Evolutionary conservation across 129 eudicot genomes (phyloP), one percentile per base, ranked within the genome.

Genomic region (Tagetes erecta): DNA sequence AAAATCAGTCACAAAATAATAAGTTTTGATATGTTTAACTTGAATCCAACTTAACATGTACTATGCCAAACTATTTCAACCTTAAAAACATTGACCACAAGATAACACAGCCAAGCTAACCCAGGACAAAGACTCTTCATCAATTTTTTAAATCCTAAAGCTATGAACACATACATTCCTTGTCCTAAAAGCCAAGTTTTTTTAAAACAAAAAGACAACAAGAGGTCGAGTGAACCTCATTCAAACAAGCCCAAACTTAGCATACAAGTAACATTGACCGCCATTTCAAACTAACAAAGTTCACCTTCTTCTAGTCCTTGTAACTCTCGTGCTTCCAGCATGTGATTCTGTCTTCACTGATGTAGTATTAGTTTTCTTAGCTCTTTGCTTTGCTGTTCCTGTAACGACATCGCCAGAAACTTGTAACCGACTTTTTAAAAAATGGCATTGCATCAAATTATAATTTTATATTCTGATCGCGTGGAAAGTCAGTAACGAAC

Each of bases 221-320:
- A 0, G 46, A 79, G 82, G 68, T 70, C 44, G 67, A 72, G 78
- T 11, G 10, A 52, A 50, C 83, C 83, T 73, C 79, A 7, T 55
- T 64, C 44, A 49, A 45, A 59, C 6, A 2, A 67, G 20, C 14
- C 34, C 1, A 68, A 45, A 64, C 2, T 31, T 52, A 52, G 5
- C 33, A 38, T 75, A 41, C 73, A 76, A 37, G 46, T 3, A 42
- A 12, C 14, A 44, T 35, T 35, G 6, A 40, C 6, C n/a, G 30
- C 69, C 36, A 1, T 57, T 72, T 31, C 8, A 30, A 51, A 13
- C 76, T 40, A 52, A 41, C 30, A 20, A 38, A 11, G 10, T 30
- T 79, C 47, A 92, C 98, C 98, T 86, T 79, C 72, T 73, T 69
- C 66, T 75, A 59, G 94, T 82, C 83, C 89, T 89, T 76, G 86